Conservation (phyloP, 2,329 filamentous ascomycete species). For the Pezicula radicicola region DNA sequence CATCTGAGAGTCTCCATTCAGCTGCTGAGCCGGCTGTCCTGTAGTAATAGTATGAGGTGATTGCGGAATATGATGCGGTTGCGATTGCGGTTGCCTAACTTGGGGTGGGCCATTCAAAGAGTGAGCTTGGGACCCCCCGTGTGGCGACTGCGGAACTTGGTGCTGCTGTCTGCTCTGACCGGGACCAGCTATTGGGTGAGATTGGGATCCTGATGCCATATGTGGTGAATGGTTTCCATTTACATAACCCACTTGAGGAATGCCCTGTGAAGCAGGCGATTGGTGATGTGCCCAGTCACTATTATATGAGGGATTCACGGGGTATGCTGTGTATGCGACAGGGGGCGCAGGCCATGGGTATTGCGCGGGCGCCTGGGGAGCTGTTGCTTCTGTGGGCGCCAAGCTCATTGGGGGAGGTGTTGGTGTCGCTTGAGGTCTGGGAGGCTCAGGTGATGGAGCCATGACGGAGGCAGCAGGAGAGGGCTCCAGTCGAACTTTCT, state of each 20-base stretch:
- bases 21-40: conserved; percentile 9
- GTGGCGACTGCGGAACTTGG: conserved; percentile 35
- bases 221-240: conserved; percentile 39
- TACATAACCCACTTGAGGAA: conserved; percentile 43
- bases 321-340: conserved; percentile 25
- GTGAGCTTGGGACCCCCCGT: too few relatives aligned
- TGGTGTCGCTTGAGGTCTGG: conserved; percentile 16
- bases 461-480: not conserved
- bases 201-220: conserved; percentile 28
- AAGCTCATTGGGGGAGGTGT: conserved; percentile 14
- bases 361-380: not conserved
- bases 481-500: conserved; percentile 38
- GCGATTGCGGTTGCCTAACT: conserved; percentile 6
- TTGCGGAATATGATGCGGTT: conserved; percentile 25
- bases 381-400: too few relatives aligned
- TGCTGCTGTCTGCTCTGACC: conserved; percentile 17
- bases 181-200: conserved; percentile 16
- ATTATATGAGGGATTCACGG: conserved; percentile 34
- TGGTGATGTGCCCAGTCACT: conserved; percentile 46
- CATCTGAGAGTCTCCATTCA: conserved; percentile 16
- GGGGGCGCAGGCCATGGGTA: conserved; percentile 32
- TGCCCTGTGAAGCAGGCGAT: conserved; percentile 41
- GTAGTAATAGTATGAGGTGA: not conserved
- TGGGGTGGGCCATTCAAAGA: too few relatives aligned
- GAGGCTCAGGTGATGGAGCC: conserved; percentile 10